Evolutionary conservation across 768 basidiomycete genomes (phyloP).

Genomic region (Tulasnella calospora): DNA sequence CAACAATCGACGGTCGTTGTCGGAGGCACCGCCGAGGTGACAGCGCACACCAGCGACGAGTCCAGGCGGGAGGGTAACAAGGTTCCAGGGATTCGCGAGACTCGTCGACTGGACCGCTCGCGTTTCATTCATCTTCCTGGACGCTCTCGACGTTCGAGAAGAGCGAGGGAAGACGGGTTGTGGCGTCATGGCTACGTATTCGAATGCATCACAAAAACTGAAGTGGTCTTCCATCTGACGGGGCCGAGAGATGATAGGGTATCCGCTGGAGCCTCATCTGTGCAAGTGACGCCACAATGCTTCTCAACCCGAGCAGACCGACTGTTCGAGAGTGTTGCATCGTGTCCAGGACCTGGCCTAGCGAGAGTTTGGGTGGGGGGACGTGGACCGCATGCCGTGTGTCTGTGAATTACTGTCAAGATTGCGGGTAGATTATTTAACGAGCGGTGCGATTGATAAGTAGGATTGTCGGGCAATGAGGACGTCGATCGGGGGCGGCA

Average conservation of each 20-base stretch:
- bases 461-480: slow-evolving; percentile 9
- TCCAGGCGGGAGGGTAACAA: not conserved
- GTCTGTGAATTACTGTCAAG: not conserved
- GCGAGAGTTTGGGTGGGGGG: not conserved
- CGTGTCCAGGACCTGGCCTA: not conserved
- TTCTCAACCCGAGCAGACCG: not conserved
- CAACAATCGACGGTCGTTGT: not conserved
- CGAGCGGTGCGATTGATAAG: not conserved
- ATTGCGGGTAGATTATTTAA: not conserved
- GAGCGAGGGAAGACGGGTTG: not conserved
- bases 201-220: not conserved
- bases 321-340: not conserved
- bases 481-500: not conserved
- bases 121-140: not conserved
- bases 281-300: not conserved
- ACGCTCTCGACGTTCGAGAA: not conserved
- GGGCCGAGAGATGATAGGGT: not conserved
- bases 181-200: not conserved
- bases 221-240: not conserved
- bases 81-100: not conserved
- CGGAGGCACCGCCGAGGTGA: not conserved
- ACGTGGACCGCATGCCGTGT: not conserved
- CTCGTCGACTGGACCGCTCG: not conserved
- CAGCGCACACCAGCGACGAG: not conserved
- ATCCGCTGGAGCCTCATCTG: not conserved